phyloP scores from a whole-genome alignment of 441 rosid species.

The Euphorbia celastroides region DNA sequence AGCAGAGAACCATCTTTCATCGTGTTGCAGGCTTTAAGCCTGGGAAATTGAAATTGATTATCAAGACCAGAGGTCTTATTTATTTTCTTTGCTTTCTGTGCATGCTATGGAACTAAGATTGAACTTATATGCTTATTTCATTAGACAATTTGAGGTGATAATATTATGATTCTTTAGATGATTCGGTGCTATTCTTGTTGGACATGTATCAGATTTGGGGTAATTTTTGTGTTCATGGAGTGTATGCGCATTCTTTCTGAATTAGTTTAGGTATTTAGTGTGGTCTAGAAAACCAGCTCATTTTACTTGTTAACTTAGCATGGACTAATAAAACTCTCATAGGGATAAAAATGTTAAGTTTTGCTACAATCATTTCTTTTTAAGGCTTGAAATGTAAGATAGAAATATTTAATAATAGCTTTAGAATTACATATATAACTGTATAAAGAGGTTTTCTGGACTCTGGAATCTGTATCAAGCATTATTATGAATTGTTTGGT shows the following conservation, averaged over 20 bases:
- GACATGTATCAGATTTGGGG: neutral
- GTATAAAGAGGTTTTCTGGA: too few species aligned
- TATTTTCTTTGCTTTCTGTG: slow-evolving; percentile 8
- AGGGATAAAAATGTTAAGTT: neutral
- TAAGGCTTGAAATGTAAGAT: too few species aligned
- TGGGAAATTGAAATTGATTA: neutral
- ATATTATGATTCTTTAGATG: neutral
- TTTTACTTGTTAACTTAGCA: neutral
- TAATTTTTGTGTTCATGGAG: neutral
- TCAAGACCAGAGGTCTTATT: neutral
- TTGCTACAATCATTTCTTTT: too few species aligned
- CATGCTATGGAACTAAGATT: neutral
- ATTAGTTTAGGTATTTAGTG: neutral
- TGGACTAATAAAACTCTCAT: neutral
- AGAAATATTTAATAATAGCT: too few species aligned
- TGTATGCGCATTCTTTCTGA: neutral
- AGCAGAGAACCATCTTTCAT: slow-evolving; percentile 8
- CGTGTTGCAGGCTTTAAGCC: neutral
- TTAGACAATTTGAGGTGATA: neutral
- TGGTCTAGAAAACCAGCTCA: too few species aligned
- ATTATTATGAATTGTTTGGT: neutral
- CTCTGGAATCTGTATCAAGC: neutral
- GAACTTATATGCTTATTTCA: neutral
- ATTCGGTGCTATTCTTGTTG: neutral
- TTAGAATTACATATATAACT: too few species aligned